Percentiles rank a stretch among this genome's conserved stretches.
Conservation (phyloP, 768 basidiomycete species). For the Russula sp. region DNA sequence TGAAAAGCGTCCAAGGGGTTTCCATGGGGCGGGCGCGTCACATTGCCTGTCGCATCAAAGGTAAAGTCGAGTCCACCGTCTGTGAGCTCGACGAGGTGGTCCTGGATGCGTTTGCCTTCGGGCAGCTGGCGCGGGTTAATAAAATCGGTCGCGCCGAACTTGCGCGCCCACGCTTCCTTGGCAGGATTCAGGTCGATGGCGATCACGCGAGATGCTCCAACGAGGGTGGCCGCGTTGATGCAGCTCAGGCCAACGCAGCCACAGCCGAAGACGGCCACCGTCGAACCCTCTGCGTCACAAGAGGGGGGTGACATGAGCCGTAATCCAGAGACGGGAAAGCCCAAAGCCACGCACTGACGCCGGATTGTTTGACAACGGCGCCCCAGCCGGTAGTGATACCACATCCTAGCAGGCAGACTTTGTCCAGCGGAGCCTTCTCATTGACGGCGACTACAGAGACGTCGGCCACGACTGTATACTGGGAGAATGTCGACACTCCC, state of each 20-base stretch:
- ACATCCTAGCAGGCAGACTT: conserved; percentile 94
- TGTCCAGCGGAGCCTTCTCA: conserved; percentile 81
- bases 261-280: conserved; percentile 92
- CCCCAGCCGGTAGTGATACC: conserved; percentile 99
- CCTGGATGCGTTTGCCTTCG: conserved; percentile 80
- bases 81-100: conserved; percentile 83
- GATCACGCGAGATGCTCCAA: conserved; percentile 83
- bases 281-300: conserved; percentile 55
- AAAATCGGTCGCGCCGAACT: conserved; percentile 95
- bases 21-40: conserved; percentile 27
- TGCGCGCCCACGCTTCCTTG: conserved; percentile 83
- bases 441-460: conserved; percentile 92
- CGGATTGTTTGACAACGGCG: conserved; percentile 85
- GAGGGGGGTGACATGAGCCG: conserved; percentile 1
- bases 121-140: conserved; percentile 71
- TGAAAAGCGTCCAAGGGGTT: not conserved
- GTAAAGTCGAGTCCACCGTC: conserved; percentile 97
- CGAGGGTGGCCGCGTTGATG: conserved; percentile 67
- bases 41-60: conserved; percentile 94
- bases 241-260: conserved; percentile 95
- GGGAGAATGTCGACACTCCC: conserved; percentile 99
- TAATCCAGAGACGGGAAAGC: not conserved
- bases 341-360: conserved; percentile 52
- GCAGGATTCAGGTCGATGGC: conserved; percentile 83
- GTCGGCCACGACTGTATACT: conserved; percentile 97